Evolutionary conservation across 179 eudicot genomes (phyloP), one percentile per base, ranked within the genome.

Genomic region (Carnegiea gigantea): DNA sequence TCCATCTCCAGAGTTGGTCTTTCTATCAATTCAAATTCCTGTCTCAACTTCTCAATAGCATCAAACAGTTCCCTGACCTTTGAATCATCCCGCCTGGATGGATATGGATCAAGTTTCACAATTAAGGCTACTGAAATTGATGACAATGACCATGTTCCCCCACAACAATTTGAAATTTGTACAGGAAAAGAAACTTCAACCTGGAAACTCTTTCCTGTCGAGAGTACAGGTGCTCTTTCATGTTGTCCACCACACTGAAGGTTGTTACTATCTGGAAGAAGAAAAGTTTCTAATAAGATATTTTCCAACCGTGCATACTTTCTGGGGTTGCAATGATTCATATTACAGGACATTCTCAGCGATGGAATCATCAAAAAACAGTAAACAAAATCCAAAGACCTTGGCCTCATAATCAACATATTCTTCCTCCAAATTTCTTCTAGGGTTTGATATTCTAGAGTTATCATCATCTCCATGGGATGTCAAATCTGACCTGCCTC

Each of bases 241-340:
- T 93, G 90, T 92, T 95, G 89, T 97, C 98, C 86, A 95, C 98
- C 24, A 97, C 97, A 80, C 99, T 95, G 86, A 95, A 97, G 70
- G 93, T 92, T 33, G 99, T 92, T 83, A 95, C 90, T 70, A 95
- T 92, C 99, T 97, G 94, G 77, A 87, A 65, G 59, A 36, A 76
- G 36, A 78, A 65, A 53, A 54, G 9, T 26, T 51, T 68, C 20
- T 43, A 18, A n/a, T 68, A 18, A 77, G 75, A 65, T n/a, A 73
- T 7, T 30, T 49, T 36, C 78, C 40, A 2, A 9, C 6, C 28
- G 17, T 10, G 3, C 0, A 64, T 76, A 28, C 12, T 9, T n/a
- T 67, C 24, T 30, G n/a, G 44, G 4, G 12, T 70, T 23, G 26
- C 18, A 77, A 23, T 33, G 23, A 18, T 33, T 67, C 18, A 36